Evolutionary conservation across 371 early-diverging fungal genomes (phyloP).

Genomic region (Mortierella sp.): DNA sequence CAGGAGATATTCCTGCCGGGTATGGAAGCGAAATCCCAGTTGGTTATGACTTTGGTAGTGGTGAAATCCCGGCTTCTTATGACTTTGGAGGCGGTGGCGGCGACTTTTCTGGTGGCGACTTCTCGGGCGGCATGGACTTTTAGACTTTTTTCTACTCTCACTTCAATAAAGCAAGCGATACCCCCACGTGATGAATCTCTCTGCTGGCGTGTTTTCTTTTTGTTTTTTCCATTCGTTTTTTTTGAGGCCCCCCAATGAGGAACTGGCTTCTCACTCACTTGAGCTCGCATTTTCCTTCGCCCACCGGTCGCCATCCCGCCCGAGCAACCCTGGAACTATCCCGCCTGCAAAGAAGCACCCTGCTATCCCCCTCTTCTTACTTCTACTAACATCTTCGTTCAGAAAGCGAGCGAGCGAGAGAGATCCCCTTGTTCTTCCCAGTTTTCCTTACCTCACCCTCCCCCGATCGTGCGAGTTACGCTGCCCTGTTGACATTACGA

Average conservation of each 20-base stretch:
- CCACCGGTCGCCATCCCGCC: neutral
- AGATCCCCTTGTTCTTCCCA: neutral
- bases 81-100: slow-evolving; percentile 41
- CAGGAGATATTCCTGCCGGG: slow-evolving; percentile 14
- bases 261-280: no score
- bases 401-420: no score
- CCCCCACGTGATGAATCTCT: no score
- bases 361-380: no score
- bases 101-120: slow-evolving; percentile 35
- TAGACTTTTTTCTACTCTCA: no score
- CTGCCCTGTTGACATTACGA: no score
- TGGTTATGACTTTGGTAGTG: slow-evolving; percentile 12
- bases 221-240: slow-evolving; percentile 1
- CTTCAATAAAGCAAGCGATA: no score
- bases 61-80: slow-evolving; percentile 10
- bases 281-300: neutral
- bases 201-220: neutral
- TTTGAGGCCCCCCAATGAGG: neutral
- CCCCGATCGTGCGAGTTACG: no score
- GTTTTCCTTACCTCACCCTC: neutral
- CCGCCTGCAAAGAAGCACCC: no score
- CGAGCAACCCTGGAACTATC: no score
- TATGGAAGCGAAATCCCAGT: slow-evolving; percentile 20
- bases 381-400: no score
- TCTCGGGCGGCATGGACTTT: slow-evolving; percentile 13